Conservation (phyloP, 371 early-diverging fungal species). For the Encephalitozoon intestinalis region DNA sequence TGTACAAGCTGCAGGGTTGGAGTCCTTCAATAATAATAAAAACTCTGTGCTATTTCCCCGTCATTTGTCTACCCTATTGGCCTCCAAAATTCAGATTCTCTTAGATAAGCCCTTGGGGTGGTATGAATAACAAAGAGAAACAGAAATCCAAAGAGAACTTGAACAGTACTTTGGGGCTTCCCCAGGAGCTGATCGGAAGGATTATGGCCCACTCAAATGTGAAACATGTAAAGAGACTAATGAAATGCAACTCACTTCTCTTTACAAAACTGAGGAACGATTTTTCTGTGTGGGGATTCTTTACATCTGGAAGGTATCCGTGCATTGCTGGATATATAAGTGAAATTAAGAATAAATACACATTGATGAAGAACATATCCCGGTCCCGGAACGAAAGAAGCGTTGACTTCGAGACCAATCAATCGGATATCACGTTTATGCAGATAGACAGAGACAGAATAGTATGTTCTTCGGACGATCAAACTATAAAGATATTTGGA, state of each 20-base stretch:
- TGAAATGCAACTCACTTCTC: constrained; percentile 19
- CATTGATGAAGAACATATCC: constrained; percentile 21
- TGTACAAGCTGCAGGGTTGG: constrained; percentile 39
- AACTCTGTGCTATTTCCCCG: not conserved
- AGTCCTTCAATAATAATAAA: constrained; percentile 2
- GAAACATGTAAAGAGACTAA: constrained; percentile 44
- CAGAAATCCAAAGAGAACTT: too few species aligned
- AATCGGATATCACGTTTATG: constrained; percentile 46
- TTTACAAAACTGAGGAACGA: constrained; percentile 29
- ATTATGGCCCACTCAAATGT: constrained; percentile 19
- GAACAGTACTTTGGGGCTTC: not conserved
- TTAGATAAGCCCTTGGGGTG: not conserved
- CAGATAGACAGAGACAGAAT: constrained; percentile 10
- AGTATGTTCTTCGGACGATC: constrained; percentile 53
- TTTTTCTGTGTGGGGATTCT: constrained; percentile 41
- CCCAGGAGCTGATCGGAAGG: constrained; percentile 31
- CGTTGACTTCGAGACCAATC: constrained; percentile 36
- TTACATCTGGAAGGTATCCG: not conserved
- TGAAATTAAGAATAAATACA: constrained; percentile 32
- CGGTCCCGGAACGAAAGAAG: constrained; percentile 3
- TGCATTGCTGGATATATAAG: constrained; percentile 28
- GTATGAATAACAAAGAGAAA: not conserved
- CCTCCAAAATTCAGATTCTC: not conserved
- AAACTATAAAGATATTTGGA: constrained; percentile 48
- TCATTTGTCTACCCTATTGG: not conserved